phyloP scores from a whole-genome alignment of 192 early-diverging fungal genomes.

The Obelidium mucronatum region DNA sequence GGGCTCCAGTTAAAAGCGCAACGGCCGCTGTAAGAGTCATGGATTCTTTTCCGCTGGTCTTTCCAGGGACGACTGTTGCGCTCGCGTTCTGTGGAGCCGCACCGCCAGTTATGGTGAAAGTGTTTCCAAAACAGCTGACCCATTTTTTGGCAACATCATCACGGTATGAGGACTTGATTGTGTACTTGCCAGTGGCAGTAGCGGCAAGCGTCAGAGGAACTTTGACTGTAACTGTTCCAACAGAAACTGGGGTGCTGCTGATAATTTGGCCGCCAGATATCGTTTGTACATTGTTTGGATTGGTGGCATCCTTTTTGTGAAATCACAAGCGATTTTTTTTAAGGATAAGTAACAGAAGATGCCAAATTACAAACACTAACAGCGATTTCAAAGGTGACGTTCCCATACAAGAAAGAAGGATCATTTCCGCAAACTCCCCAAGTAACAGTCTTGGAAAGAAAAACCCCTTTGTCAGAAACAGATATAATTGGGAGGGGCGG shows the following conservation, averaged over 20 bases:
- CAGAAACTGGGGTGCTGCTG: not conserved
- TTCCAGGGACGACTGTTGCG: too few species aligned
- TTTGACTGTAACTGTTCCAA: not conserved
- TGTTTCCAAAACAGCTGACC: not conserved
- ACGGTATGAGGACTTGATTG: slow-evolving; percentile 2
- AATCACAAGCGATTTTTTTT: too few species aligned
- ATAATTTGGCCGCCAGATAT: not conserved
- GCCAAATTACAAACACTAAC: not conserved
- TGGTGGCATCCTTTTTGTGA: not conserved
- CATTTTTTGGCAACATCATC: not conserved
- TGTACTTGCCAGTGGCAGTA: not conserved
- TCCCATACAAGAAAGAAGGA: not conserved
- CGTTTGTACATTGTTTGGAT: not conserved
- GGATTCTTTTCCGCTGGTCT: too few species aligned
- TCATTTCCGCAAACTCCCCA: not conserved
- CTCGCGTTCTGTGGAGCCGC: too few species aligned
- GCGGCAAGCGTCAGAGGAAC: not conserved
- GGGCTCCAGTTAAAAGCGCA: too few species aligned
- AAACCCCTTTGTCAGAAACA: too few species aligned
- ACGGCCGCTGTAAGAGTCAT: too few species aligned
- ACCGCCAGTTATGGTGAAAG: slow-evolving; percentile 3
- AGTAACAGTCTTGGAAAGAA: too few species aligned
- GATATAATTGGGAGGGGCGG: too few species aligned
- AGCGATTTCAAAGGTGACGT: not conserved
- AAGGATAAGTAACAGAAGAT: too few species aligned